phyloP scores from a whole-genome alignment of 352 stramenopile genomes.

The Blastocystis sp. region DNA sequence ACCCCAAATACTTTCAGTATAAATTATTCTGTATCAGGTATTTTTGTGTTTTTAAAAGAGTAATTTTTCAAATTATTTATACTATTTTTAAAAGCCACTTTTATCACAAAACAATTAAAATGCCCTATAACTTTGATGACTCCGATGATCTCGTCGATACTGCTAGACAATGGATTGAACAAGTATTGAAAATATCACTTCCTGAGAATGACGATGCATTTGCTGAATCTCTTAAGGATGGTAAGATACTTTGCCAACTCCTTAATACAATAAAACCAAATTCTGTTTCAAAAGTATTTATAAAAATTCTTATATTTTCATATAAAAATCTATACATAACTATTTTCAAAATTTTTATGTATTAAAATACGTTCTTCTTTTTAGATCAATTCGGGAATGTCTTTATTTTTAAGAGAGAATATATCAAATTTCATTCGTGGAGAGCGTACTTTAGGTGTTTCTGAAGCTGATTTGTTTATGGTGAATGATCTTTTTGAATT shows the following conservation, averaged over 20 bases:
- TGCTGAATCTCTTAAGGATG: slow-evolving; percentile 19
- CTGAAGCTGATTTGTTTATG: slow-evolving; percentile 30
- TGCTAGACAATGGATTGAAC: slow-evolving; percentile 26
- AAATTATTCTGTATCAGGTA: too few relatives aligned
- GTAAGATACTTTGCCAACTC: slow-evolving; percentile 11
- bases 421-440: slow-evolving; percentile 11
- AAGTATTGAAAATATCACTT: slow-evolving; percentile 25
- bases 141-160: too few relatives aligned
- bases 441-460: slow-evolving; percentile 14
- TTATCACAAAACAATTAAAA: too few relatives aligned
- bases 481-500: slow-evolving; percentile 34
- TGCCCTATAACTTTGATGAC: too few relatives aligned
- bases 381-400: slow-evolving; percentile 17
- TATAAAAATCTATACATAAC: too few relatives aligned
- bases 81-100: too few relatives aligned
- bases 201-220: slow-evolving; percentile 29
- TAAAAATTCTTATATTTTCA: background rate
- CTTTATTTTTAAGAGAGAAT: slow-evolving; percentile 26
- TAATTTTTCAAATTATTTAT: too few relatives aligned
- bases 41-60: too few relatives aligned
- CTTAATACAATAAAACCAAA: slow-evolving; percentile 23
- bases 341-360: too few relatives aligned
- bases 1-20: too few relatives aligned
- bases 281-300: slow-evolving; percentile 2
- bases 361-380: too few relatives aligned